Evolutionary conservation across 805 yeast species (phyloP).

Genomic region (Myxozyma geophila): DNA sequence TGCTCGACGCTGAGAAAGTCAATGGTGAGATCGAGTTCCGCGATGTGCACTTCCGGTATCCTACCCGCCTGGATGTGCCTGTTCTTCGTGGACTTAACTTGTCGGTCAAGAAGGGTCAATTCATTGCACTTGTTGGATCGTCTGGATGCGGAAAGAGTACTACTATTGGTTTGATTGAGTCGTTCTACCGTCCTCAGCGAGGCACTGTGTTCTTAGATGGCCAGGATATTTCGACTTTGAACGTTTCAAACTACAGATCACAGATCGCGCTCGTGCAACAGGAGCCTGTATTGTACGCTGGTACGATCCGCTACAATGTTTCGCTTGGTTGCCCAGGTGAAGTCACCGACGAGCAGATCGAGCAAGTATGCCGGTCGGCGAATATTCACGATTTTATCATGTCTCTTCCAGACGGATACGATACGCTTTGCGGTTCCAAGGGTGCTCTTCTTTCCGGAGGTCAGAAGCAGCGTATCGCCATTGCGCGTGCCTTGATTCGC

Average conservation of each 20-base stretch:
- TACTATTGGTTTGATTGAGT: slow-evolving; percentile 58
- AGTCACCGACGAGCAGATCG: slow-evolving; percentile 48
- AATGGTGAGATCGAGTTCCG: slow-evolving; percentile 59
- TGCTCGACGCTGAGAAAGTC: slow-evolving; percentile 40
- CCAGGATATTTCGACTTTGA: slow-evolving; percentile 52
- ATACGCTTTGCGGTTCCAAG: slow-evolving; percentile 54
- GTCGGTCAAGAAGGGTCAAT: slow-evolving; percentile 70
- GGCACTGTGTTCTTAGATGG: slow-evolving; percentile 62
- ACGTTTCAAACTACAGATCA: slow-evolving; percentile 56
- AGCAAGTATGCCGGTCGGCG: slow-evolving; percentile 54
- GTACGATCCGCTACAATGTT: slow-evolving; percentile 76
- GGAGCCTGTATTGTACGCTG: slow-evolving; percentile 68
- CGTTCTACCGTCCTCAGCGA: slow-evolving; percentile 54
- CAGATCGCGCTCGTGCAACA: slow-evolving; percentile 67
- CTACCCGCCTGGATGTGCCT: slow-evolving; percentile 42
- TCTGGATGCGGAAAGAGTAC: slow-evolving; percentile 55
- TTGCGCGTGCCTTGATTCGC: slow-evolving; percentile 65
- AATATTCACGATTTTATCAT: slow-evolving; percentile 57
- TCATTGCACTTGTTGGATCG: slow-evolving; percentile 92
- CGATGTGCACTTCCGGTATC: slow-evolving; percentile 44
- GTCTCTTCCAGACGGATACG: slow-evolving; percentile 58
- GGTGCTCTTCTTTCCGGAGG: slow-evolving; percentile 67
- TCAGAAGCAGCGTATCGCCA: slow-evolving; percentile 66
- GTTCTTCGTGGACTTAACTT: slow-evolving; percentile 40
- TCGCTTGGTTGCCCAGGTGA: slow-evolving; percentile 46